Evolutionary conservation across 106 monocot species (phyloP), one percentile per base, ranked within the genome.

Genomic region (Phalaenopsis aphrodite): DNA sequence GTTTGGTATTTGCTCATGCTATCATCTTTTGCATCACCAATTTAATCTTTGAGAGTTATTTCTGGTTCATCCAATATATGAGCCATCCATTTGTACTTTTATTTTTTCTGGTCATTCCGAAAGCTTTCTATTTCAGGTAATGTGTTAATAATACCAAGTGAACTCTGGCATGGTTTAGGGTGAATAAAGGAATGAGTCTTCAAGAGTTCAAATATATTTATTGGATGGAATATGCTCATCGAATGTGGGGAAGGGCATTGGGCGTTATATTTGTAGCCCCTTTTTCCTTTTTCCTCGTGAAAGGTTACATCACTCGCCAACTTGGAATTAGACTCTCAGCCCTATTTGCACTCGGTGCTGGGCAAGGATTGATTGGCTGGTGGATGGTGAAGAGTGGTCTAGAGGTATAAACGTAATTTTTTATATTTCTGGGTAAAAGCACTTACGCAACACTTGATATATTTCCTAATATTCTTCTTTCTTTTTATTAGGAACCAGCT

Each of bases 181-280:
- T 99, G 67, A 99, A 99, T 79, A 94, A 80, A 85, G 98, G 94
- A 76, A 99, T 99, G 94, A 88, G 58, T 79, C 55, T 99, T 57
- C 88, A 89, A 82, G 98, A 99, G 79, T 99, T 99, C 76, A 99
- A 99, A 82, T 99, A 94, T 81, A 99, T 99, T 76, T 99, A 91
- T 77, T 99, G 98, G 98, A 99, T 99, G 98, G 98, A 99, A 85
- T 99, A 99, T 88, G 98, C 92, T 81, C 98, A 99, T 80, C 87
- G 98, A 19, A 99, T 99, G 98, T 99, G 94, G 98, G 98, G 98
- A 79, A 92, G 98, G 78, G 94, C 85, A 77, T 83, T 99, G 69
- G 98, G 98, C 75, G 57, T 99, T 81, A 65, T 91, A 10, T 99
- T 99, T 90, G 88, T 88, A 38, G 56, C 91, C 52, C 98, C 98